These are phyloP conservation scores for Pichia norvegensis DNA, from an alignment of 1,139 yeast species.

Conservation along the genomic window DNA sequence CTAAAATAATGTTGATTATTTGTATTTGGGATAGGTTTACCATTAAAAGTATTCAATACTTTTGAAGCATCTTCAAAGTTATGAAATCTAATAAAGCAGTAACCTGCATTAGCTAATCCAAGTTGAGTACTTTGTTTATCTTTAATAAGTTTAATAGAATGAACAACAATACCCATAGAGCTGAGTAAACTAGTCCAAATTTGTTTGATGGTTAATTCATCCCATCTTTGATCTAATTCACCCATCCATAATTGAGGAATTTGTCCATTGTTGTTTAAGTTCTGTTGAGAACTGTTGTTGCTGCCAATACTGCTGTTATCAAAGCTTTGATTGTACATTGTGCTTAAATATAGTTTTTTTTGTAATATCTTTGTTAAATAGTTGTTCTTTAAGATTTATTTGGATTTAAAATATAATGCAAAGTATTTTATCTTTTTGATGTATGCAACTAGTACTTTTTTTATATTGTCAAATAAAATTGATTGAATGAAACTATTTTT, in stretches of 20 bases:
- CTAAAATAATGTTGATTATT: slow-evolving; percentile 46
- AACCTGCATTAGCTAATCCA: slow-evolving; percentile 50
- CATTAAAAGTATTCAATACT: slow-evolving; percentile 52
- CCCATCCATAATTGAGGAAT: slow-evolving; percentile 60
- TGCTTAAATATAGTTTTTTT: too few species aligned
- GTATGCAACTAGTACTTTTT: neutral
- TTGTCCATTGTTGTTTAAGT: slow-evolving; percentile 17
- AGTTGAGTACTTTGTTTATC: slow-evolving; percentile 25
- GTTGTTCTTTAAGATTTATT: neutral
- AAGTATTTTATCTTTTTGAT: neutral
- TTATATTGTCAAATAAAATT: too few species aligned
- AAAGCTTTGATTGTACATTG: slow-evolving; percentile 3
- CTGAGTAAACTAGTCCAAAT: slow-evolving; percentile 43
- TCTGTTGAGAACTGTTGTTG: slow-evolving; percentile 1
- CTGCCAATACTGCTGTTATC: neutral
- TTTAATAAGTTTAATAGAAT: slow-evolving; percentile 34
- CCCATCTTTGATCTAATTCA: slow-evolving; percentile 68
- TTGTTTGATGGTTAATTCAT: slow-evolving; percentile 49
- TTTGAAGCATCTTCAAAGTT: slow-evolving; percentile 56
- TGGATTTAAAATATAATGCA: neutral
- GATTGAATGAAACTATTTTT: too few species aligned
- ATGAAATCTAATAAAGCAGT: slow-evolving; percentile 66
- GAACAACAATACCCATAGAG: slow-evolving; percentile 25
- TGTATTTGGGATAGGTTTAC: slow-evolving; percentile 57
- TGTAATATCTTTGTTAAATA: too few species aligned